These are phyloP conservation scores for Tolypocladium inflatum DNA, from an alignment of 2,329 filamentous ascomycete genomes.

Conservation along the genomic window DNA sequence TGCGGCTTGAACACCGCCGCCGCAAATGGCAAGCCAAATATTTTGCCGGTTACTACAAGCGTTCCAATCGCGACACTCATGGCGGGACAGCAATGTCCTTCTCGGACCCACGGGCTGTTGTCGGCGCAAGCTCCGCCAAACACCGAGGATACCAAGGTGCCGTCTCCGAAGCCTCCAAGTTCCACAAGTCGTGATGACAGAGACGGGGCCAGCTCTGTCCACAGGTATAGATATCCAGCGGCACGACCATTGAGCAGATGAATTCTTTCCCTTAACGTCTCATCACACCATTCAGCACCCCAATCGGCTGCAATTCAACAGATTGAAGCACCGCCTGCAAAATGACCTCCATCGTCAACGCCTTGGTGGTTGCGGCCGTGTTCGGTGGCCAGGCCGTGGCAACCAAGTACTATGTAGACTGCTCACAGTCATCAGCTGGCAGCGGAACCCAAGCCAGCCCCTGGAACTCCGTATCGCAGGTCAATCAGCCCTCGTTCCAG, in stretches of 20 bases:
- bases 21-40: too few species aligned
- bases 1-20: neutral
- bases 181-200: neutral
- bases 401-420: constrained; percentile 11
- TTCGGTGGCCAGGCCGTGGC: neutral
- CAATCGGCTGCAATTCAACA: neutral
- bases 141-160: neutral
- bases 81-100: too few species aligned
- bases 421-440: constrained; percentile 5
- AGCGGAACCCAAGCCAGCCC: constrained; percentile 7
- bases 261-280: neutral
- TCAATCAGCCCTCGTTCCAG: constrained; percentile 7
- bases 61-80: too few species aligned
- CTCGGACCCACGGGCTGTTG: neutral
- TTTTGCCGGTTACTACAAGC: too few species aligned
- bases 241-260: neutral
- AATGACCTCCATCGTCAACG: neutral
- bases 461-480: constrained; percentile 9
- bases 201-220: neutral
- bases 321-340: neutral
- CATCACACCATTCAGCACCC: too few species aligned
- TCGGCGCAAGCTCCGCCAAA: neutral
- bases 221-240: neutral
- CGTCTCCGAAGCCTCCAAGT: neutral
- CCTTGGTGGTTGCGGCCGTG: neutral